Conservation (phyloP, 495 filamentous ascomycete genomes). For the Xanthoparmelia taractica region DNA sequence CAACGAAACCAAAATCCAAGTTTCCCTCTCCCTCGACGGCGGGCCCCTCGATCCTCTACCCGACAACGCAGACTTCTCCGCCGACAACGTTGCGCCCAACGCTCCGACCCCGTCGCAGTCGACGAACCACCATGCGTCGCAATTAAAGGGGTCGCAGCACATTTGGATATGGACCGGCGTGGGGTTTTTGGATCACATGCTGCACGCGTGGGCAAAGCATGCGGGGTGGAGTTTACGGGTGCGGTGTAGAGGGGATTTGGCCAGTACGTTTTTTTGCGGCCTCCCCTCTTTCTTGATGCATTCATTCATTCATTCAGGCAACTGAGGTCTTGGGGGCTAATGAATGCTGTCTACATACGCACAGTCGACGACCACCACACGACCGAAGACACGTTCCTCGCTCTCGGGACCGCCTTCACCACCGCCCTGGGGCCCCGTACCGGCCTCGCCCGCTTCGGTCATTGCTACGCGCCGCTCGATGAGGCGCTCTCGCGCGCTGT, state of each 20-base stretch:
- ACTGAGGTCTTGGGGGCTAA: too few species aligned
- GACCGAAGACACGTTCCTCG: constrained; percentile 89
- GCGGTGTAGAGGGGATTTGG: constrained; percentile 75
- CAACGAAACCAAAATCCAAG: constrained; percentile 92
- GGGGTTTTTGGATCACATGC: constrained; percentile 98
- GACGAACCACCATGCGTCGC: constrained; percentile 63
- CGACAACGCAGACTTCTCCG: constrained; percentile 41
- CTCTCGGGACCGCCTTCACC: constrained; percentile 78
- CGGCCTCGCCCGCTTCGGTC: constrained; percentile 83
- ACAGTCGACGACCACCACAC: constrained; percentile 98
- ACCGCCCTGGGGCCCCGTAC: constrained; percentile 63
- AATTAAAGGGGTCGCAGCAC: constrained; percentile 68
- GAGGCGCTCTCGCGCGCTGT: constrained; percentile 92
- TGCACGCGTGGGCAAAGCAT: constrained; percentile 94
- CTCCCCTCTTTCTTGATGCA: too few species aligned
- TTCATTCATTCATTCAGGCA: too few species aligned
- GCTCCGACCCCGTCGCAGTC: constrained; percentile 80
- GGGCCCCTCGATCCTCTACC: constrained; percentile 58
- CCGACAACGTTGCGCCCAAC: constrained; percentile 48
- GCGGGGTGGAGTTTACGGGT: constrained; percentile 83
- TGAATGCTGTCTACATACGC: neutral
- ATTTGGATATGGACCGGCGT: constrained; percentile 90
- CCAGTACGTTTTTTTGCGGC: constrained; percentile 57
- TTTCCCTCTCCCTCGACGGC: constrained; percentile 88
- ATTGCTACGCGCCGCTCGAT: constrained; percentile 85